Conservation (phyloP, 148 eudicot species). For the Arctostaphylos glauca region DNA sequence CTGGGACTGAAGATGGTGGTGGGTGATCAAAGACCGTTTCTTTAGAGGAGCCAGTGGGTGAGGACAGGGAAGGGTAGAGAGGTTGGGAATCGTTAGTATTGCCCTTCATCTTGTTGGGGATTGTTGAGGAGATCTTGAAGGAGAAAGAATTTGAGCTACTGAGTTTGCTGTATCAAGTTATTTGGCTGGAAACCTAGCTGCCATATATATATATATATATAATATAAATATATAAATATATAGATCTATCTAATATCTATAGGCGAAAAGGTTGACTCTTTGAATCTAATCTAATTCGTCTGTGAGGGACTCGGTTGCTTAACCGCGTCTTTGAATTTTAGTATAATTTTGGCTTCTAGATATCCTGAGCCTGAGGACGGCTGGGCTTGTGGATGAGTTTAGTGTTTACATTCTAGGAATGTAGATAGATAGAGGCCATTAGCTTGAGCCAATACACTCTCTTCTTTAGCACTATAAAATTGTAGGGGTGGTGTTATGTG, state of each 20-base stretch:
- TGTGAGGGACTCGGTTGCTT: background rate
- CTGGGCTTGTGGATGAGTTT: too few relatives aligned
- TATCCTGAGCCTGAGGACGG: background rate
- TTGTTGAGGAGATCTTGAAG: background rate
- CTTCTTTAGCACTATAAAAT: too few relatives aligned
- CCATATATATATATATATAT: too few relatives aligned
- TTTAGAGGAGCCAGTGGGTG: background rate
- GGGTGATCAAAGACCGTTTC: background rate
- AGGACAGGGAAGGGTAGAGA: conserved; percentile 1
- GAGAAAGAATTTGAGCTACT: too few relatives aligned
- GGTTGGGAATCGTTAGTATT: background rate
- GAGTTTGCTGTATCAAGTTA: too few relatives aligned
- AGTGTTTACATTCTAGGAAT: too few relatives aligned
- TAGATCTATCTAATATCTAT: too few relatives aligned
- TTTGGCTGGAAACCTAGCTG: too few relatives aligned
- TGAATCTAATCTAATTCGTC: background rate
- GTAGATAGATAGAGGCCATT: too few relatives aligned
- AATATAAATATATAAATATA: too few relatives aligned
- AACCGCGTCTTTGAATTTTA: background rate
- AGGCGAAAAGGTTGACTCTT: background rate
- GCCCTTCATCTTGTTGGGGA: conserved; percentile 7
- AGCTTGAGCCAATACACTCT: too few relatives aligned
- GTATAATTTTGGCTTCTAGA: background rate
- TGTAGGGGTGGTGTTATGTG: too few relatives aligned
- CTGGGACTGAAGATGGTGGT: background rate